Evolutionary conservation across 768 basidiomycete species (phyloP).

Genomic region (Lepiota brunneoincarnata): DNA sequence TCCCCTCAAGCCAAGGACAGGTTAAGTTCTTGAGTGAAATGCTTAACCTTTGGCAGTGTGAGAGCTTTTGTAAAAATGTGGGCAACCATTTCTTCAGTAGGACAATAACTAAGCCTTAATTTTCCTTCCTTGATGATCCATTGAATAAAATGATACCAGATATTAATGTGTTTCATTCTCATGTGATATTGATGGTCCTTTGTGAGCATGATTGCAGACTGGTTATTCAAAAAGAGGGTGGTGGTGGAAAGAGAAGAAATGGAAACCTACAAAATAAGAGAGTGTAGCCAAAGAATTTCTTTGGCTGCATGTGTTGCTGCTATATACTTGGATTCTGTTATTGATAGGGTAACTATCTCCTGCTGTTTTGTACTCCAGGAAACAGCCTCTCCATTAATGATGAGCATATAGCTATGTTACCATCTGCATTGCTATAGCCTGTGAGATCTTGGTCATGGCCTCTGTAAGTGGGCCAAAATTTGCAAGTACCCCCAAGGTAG

Average conservation of each 20-base stretch:
- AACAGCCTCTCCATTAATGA: too few species aligned
- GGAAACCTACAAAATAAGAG: conserved; percentile 16
- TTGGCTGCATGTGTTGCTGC: too few species aligned
- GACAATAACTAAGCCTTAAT: neutral
- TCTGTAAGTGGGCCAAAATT: conserved; percentile 21
- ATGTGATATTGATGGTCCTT: conserved; percentile 22
- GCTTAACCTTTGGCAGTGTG: too few species aligned
- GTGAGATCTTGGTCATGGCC: conserved; percentile 16
- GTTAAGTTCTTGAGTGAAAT: too few species aligned
- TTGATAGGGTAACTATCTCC: too few species aligned
- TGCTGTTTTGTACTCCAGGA: too few species aligned
- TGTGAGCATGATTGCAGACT: conserved; percentile 21
- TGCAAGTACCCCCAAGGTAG: conserved; percentile 32
- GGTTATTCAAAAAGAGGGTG: conserved; percentile 20
- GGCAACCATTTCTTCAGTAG: too few species aligned
- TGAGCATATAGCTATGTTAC: too few species aligned
- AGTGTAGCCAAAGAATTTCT: too few species aligned
- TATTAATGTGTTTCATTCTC: conserved; percentile 36
- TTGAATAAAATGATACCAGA: conserved; percentile 30
- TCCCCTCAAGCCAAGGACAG: too few species aligned
- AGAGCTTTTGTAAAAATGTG: too few species aligned
- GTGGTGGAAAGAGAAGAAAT: conserved; percentile 2
- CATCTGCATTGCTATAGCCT: conserved; percentile 62
- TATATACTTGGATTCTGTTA: too few species aligned
- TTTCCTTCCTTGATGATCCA: conserved; percentile 12